phyloP scores from a whole-genome alignment of 1,139 yeast species.

The Tardiomyces depauwii region DNA sequence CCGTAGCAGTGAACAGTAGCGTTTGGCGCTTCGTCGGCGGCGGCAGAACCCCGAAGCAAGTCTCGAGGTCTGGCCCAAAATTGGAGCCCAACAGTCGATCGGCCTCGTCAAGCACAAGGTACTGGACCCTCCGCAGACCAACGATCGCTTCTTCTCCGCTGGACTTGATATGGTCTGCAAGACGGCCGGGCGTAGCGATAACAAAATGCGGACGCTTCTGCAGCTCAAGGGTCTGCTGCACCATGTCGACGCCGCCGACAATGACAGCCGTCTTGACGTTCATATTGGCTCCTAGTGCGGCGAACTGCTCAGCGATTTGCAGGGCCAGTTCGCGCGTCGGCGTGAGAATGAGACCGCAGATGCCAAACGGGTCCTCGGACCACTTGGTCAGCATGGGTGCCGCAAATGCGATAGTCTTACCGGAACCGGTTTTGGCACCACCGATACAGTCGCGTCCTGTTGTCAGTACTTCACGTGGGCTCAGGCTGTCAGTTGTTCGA shows the following conservation, averaged over 20 bases:
- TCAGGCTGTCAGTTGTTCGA: conserved; percentile 11
- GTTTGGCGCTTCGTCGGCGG: conserved; percentile 69
- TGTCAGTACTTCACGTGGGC: too few species aligned
- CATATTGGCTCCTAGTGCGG: conserved; percentile 85
- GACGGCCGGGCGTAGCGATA: conserved; percentile 94
- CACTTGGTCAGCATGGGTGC: conserved; percentile 91
- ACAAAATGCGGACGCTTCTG: conserved; percentile 87
- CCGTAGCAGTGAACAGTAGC: conserved; percentile 86
- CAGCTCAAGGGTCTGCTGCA: conserved; percentile 70
- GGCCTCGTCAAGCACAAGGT: conserved; percentile 89
- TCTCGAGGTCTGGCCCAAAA: conserved; percentile 65
- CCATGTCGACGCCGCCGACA: conserved; percentile 93
- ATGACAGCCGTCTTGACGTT: conserved; percentile 70
- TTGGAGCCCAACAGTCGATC: conserved; percentile 80
- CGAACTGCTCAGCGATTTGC: conserved; percentile 94
- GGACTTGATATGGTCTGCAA: conserved; percentile 82
- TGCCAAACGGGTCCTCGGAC: conserved; percentile 92
- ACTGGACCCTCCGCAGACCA: conserved; percentile 69
- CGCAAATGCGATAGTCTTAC: conserved; percentile 95
- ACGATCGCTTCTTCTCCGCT: conserved; percentile 83
- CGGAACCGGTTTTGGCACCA: conserved; percentile 97
- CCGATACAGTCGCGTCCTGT: conserved; percentile 81
- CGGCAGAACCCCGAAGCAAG: conserved; percentile 64
- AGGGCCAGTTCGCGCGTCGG: conserved; percentile 94
- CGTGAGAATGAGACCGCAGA: conserved; percentile 77